Conservation (phyloP, 495 filamentous ascomycete species). For the Aspergillus funiculosus region DNA sequence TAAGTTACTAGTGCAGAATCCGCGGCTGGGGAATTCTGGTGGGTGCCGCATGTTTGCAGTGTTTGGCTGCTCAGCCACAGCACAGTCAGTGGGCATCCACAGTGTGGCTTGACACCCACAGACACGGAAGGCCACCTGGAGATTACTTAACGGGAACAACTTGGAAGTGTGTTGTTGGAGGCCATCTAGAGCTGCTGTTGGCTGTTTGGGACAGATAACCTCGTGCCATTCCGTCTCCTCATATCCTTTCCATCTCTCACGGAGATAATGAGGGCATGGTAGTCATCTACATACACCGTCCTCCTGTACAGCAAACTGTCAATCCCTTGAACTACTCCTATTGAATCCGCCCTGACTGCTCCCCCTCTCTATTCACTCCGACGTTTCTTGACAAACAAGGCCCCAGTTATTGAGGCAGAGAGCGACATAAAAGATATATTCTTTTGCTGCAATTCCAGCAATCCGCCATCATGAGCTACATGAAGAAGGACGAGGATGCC, state of each 20-base stretch:
- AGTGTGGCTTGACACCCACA: conserved; percentile 31
- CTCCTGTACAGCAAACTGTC: conserved; percentile 23
- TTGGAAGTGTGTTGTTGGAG: conserved; percentile 16
- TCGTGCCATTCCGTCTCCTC: conserved; percentile 10
- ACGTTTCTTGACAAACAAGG: conserved; percentile 16
- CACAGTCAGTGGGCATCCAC: no score
- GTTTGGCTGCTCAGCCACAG: conserved; percentile 35
- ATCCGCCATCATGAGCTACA: conserved; percentile 73
- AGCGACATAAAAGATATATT: conserved; percentile 16
- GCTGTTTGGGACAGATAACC: conserved; percentile 15
- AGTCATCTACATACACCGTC: conserved; percentile 15
- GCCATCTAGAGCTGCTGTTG: conserved; percentile 16
- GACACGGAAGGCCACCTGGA: conserved; percentile 48
- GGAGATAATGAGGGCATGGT: conserved; percentile 33
- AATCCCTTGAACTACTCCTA: conserved; percentile 10
- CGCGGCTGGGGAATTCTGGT: background rate
- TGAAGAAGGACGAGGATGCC: conserved; percentile 97
- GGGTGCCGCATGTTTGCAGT: conserved; percentile 42
- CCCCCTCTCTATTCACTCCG: conserved; percentile 23
- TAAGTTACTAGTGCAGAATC: no score
- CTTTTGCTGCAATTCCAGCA: conserved; percentile 35
- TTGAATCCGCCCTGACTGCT: conserved; percentile 28
- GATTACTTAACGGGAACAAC: conserved; percentile 16
- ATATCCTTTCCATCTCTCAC: conserved; percentile 3
- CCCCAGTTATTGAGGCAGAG: conserved; percentile 1